phyloP scores from a whole-genome alignment of 805 yeast species.

The Wickerhamomyces subpelliculosus region DNA sequence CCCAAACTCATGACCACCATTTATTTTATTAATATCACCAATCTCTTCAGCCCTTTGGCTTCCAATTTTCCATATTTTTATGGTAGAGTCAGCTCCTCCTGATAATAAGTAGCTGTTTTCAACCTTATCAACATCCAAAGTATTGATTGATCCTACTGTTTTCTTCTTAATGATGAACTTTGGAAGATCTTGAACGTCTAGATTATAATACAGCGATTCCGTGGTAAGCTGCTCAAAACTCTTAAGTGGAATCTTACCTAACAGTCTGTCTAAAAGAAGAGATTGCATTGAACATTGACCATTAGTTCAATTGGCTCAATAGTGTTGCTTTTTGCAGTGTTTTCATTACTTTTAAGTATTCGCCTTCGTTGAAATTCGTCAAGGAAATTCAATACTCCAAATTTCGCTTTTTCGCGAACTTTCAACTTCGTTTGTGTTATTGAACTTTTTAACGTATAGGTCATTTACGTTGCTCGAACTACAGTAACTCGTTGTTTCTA shows the following conservation, averaged over 20 bases:
- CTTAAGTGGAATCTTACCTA: slow-evolving; percentile 4
- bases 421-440: too few relatives aligned
- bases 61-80: slow-evolving; percentile 58
- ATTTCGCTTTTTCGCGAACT: too few relatives aligned
- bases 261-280: slow-evolving; percentile 7
- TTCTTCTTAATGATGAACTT: slow-evolving; percentile 12
- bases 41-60: slow-evolving; percentile 3
- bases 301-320: background rate
- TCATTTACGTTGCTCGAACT: too few relatives aligned
- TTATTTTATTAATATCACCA: slow-evolving; percentile 18
- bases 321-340: too few relatives aligned
- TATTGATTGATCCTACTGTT: slow-evolving; percentile 38
- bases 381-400: too few relatives aligned
- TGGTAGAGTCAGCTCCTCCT: slow-evolving; percentile 67
- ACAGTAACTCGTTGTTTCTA: too few relatives aligned
- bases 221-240: slow-evolving; percentile 14
- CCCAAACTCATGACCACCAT: slow-evolving; percentile 60
- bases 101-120: slow-evolving; percentile 47
- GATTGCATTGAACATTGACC: slow-evolving; percentile 6
- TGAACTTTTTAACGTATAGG: too few relatives aligned
- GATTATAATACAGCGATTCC: slow-evolving; percentile 18
- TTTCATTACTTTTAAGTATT: too few relatives aligned
- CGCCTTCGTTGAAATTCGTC: too few relatives aligned
- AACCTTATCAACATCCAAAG: slow-evolving; percentile 47
- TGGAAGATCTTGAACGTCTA: slow-evolving; percentile 15